Conservation (phyloP, 345 rosid genomes). For the Trapa incisa region DNA sequence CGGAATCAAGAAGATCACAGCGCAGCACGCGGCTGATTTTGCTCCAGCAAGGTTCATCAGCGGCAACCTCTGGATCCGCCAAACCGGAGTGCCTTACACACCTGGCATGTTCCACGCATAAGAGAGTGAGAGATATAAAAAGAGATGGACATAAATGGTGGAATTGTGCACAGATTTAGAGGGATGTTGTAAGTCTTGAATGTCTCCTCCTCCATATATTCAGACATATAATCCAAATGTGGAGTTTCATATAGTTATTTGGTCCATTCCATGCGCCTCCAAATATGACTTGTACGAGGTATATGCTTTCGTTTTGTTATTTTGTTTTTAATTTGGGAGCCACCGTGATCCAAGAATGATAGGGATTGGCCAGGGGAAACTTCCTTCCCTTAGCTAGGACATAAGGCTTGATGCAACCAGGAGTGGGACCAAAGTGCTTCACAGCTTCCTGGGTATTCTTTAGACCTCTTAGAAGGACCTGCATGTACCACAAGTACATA, state of each 20-base stretch:
- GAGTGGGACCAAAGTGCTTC: conserved; percentile 94
- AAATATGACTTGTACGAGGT: no score
- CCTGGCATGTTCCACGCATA: conserved; percentile 16
- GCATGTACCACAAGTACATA: not conserved
- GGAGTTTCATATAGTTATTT: no score
- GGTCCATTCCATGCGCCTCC: no score
- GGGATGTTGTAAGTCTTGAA: no score
- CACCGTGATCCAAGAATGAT: no score
- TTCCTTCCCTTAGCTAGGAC: conserved; percentile 84
- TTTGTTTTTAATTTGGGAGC: no score
- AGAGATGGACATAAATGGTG: no score
- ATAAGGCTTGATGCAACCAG: conserved; percentile 83
- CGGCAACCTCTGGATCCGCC: conserved; percentile 42
- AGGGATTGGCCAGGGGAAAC: conserved; percentile 12
- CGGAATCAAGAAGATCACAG: conserved; percentile 38
- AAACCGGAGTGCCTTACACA: conserved; percentile 34
- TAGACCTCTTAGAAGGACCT: conserved; percentile 92
- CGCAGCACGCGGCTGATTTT: conserved; percentile 17
- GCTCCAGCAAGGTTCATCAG: conserved; percentile 28
- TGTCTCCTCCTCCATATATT: no score
- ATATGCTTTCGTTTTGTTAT: no score
- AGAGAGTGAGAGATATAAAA: not conserved
- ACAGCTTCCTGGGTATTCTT: conserved; percentile 94
- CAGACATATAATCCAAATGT: no score
- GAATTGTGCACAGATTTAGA: no score